Evolutionary conservation across 2,329 filamentous ascomycete genomes (phyloP).

Genomic region (Trichoderma hamatum): DNA sequence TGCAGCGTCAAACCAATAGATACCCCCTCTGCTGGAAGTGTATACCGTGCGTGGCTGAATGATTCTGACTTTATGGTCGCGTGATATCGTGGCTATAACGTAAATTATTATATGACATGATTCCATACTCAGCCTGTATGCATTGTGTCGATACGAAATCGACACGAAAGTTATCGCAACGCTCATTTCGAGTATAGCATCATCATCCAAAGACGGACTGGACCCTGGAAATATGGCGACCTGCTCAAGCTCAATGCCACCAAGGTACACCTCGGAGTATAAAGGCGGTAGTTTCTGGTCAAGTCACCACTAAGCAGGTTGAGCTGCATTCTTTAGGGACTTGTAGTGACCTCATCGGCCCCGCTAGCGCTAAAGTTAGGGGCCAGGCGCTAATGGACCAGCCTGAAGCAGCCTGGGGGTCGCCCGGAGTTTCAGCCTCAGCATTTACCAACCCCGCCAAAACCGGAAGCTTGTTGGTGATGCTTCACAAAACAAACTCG

Average conservation of each 20-base stretch:
- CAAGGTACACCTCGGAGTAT: neutral
- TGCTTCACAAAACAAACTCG: slow-evolving; percentile 26
- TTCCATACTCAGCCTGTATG: neutral
- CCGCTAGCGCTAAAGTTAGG: slow-evolving; percentile 25
- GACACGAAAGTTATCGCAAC: neutral
- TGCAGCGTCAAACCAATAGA: neutral
- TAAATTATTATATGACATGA: neutral
- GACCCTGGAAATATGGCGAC: slow-evolving; percentile 11
- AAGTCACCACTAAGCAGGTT: neutral
- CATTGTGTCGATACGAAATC: neutral
- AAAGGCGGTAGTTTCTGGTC: neutral
- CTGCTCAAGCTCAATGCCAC: neutral
- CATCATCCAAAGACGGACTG: neutral
- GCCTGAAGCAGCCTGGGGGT: slow-evolving; percentile 24
- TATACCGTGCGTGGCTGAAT: neutral
- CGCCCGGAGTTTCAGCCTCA: slow-evolving; percentile 25
- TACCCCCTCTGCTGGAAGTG: neutral
- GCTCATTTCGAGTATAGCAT: neutral
- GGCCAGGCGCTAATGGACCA: slow-evolving; percentile 15
- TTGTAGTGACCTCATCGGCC: slow-evolving; percentile 26
- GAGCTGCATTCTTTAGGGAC: neutral
- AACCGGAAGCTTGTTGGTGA: slow-evolving; percentile 27
- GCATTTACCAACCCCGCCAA: slow-evolving; percentile 22
- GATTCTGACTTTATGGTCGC: neutral
- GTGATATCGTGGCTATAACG: neutral